phyloP scores from a whole-genome alignment of 805 yeast species.

The Tetrapisispora taiwanensis region DNA sequence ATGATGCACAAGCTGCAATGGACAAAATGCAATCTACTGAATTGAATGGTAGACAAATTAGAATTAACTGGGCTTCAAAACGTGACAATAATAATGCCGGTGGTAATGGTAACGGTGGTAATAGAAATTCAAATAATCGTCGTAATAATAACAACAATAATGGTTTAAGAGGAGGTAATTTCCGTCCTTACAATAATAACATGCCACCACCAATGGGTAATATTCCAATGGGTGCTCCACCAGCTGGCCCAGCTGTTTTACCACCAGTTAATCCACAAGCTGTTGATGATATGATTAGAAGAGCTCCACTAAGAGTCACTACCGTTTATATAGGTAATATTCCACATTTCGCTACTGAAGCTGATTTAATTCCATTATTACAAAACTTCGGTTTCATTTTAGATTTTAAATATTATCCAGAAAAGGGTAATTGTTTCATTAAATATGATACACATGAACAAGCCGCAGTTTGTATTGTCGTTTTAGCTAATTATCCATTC shows the following conservation, averaged over 20 bases:
- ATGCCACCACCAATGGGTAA: slow-evolving; percentile 20
- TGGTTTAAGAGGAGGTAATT: background rate
- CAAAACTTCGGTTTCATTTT: slow-evolving; percentile 76
- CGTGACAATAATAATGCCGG: slow-evolving; percentile 34
- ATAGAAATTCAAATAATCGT: slow-evolving; percentile 15
- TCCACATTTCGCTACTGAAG: slow-evolving; percentile 64
- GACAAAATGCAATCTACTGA: slow-evolving; percentile 63
- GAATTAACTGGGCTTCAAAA: slow-evolving; percentile 85
- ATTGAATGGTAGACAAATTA: slow-evolving; percentile 64
- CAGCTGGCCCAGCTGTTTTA: slow-evolving; percentile 19
- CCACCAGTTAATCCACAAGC: slow-evolving; percentile 40
- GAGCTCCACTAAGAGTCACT: slow-evolving; percentile 56
- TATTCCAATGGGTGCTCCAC: slow-evolving; percentile 15
- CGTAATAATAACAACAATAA: slow-evolving; percentile 18
- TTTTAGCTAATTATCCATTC: slow-evolving; percentile 55
- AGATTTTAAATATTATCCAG: slow-evolving; percentile 71
- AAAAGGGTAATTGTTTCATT: slow-evolving; percentile 79
- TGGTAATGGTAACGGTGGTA: slow-evolving; percentile 13
- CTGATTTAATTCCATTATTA: slow-evolving; percentile 60
- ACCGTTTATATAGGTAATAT: slow-evolving; percentile 83
- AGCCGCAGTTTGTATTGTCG: slow-evolving; percentile 81
- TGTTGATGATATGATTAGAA: slow-evolving; percentile 62
- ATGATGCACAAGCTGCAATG: slow-evolving; percentile 68
- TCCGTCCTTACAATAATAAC: slow-evolving; percentile 6
- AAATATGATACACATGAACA: slow-evolving; percentile 79